A percentile compares a stretch with the other conserved stretches of the same genome.
phyloP scores from a whole-genome alignment of 345 rosid species.

The Camelina hispida region DNA sequence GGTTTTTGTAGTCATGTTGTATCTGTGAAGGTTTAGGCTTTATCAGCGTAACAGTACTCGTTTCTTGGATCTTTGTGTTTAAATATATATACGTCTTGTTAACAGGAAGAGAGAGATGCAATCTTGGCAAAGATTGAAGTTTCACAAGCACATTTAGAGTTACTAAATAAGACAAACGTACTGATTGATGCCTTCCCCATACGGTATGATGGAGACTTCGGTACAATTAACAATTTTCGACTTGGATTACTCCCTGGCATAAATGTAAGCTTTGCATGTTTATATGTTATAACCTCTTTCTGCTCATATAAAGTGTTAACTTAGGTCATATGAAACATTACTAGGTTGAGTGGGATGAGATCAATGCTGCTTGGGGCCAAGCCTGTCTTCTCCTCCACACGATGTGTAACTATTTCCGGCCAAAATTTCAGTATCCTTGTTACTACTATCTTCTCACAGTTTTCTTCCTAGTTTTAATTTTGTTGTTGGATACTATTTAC shows the following conservation, averaged over 20 bases:
- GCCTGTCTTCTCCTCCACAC: slow-evolving; percentile 99
- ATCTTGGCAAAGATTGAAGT: slow-evolving; percentile 91
- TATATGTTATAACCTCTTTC: not conserved
- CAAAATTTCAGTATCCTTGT: slow-evolving; percentile 92
- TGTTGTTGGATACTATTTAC: slow-evolving; percentile 6
- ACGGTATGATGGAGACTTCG: slow-evolving; percentile 94
- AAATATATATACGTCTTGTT: slow-evolving; percentile 18
- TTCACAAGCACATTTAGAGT: slow-evolving; percentile 96
- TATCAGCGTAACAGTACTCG: not conserved
- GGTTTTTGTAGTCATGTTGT: slow-evolving; percentile 26
- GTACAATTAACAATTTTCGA: slow-evolving; percentile 96
- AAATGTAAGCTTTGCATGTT: slow-evolving; percentile 53
- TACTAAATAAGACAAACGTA: slow-evolving; percentile 85
- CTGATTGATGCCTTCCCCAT: slow-evolving; percentile 94
- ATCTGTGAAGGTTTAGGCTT: slow-evolving; percentile 24
- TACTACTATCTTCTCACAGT: not conserved
- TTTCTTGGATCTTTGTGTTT: slow-evolving; percentile 12
- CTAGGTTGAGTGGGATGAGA: slow-evolving; percentile 99
- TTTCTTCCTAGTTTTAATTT: no score
- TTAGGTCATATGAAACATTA: slow-evolving; percentile 31
- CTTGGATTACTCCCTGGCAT: slow-evolving; percentile 95
- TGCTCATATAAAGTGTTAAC: slow-evolving; percentile 14
- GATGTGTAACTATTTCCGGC: slow-evolving; percentile 90
- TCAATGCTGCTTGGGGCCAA: slow-evolving; percentile 99
- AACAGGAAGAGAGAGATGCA: slow-evolving; percentile 97